Base-by-base conservation (phyloP, 805 yeast genomes). In the Teunomyces stri region DNA sequence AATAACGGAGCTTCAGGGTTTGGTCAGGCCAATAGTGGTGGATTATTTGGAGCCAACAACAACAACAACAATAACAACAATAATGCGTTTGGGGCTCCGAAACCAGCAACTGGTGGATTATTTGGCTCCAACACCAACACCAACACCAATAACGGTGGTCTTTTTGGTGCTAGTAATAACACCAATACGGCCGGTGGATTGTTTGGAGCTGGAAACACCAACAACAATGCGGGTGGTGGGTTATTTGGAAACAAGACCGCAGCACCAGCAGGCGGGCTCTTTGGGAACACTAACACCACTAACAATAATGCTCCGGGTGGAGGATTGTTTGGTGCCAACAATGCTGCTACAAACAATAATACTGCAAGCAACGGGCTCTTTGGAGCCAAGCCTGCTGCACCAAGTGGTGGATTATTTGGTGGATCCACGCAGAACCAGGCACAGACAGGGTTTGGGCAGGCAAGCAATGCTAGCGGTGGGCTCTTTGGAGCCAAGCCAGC, bases 361-460 rank as follows among this genome's bases (percentile, higher is more conserved):
- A 39, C 46, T 10, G 28, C 39, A 18, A 40, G 43, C 9, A 48
- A 54, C 12, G 51, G 51, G 1, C 48, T 48, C 16, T 48, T 48
- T 37, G 51, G 51, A 25, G 42, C 49, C 21, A 56, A 52, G 43
- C 46, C 34, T 9, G 43, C 53, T 21, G 41, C 16, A 7, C 40
- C 39, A 27, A 35, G 48, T 4, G 64, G 65, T 3, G 65, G 62
- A 3, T 37, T 57, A 4, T 60, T 60, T 46, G 65, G 66, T 57
- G 80, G 81, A 25, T 45, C 58, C 16, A 64, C 51, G 51, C 56
- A 51, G 37, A 56, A 50, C 21, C 41, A 53, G 29, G 16, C 56
- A 15, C 40, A 49, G 18, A 57, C 58, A 9, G 61, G 62, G 4
- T 47, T 60, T 27, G 69, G 70, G 15, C 62, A 60, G 31, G 56